Evolutionary conservation across 2,329 filamentous ascomycete genomes (phyloP).

Genomic region (Alternaria sp.): DNA sequence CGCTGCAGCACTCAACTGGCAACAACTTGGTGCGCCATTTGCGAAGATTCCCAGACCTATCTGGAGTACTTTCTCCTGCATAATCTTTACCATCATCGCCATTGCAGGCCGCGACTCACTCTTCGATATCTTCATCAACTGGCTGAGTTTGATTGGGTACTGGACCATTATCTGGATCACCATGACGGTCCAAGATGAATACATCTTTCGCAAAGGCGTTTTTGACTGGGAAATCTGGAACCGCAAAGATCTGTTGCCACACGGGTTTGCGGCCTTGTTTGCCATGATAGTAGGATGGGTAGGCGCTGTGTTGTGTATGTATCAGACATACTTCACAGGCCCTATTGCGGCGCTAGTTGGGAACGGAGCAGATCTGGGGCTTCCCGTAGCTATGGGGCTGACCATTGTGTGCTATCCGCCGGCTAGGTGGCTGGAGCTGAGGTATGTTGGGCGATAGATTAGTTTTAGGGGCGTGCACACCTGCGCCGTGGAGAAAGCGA

Average conservation of each 20-base stretch:
- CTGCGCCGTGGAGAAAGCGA: neutral
- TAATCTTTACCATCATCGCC: constrained; percentile 69
- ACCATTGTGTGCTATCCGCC: constrained; percentile 62
- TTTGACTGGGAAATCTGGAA: constrained; percentile 38
- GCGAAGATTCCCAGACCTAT: constrained; percentile 71
- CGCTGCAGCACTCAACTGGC: constrained; percentile 70
- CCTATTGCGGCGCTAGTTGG: constrained; percentile 30
- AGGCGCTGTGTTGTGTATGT: neutral
- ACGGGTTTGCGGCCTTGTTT: constrained; percentile 23
- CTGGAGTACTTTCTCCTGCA: constrained; percentile 64
- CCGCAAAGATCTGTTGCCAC: constrained; percentile 27
- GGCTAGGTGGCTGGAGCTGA: constrained; percentile 60
- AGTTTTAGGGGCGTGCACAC: neutral
- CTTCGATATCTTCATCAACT: constrained; percentile 71
- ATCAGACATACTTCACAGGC: constrained; percentile 26
- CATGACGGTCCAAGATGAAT: constrained; percentile 33
- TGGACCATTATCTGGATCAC: constrained; percentile 37
- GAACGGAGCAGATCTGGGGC: constrained; percentile 61
- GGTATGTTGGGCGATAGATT: constrained; percentile 24
- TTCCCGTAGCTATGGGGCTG: constrained; percentile 64
- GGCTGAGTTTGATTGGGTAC: constrained; percentile 49
- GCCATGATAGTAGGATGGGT: constrained; percentile 2
- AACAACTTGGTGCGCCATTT: constrained; percentile 67
- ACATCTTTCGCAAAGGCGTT: constrained; percentile 28
- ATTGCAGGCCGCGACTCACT: constrained; percentile 69